Evolutionary conservation across 2,329 filamentous ascomycete genomes (phyloP).

Genomic region (Venturia effusa): DNA sequence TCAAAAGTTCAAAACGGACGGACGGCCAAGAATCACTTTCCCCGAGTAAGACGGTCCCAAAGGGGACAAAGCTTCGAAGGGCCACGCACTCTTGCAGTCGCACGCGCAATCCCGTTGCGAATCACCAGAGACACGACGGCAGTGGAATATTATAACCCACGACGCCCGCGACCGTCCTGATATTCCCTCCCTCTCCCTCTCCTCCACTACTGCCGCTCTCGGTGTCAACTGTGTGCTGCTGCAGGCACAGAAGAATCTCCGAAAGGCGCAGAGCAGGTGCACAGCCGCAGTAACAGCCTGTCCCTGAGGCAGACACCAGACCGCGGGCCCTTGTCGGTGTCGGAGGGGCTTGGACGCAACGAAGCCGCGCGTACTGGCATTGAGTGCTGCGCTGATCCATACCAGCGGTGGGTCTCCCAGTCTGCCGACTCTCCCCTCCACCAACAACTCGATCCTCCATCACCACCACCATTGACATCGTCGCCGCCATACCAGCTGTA

Average conservation of each 20-base stretch:
- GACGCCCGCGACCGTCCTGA: background rate
- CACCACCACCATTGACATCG: background rate
- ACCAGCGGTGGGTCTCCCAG: background rate
- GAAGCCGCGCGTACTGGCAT: background rate
- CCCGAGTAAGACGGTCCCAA: background rate
- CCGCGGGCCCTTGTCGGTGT: background rate
- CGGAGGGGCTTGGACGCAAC: background rate
- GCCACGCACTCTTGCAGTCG: background rate
- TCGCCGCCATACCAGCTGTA: background rate
- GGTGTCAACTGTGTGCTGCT: background rate
- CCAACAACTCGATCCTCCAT: background rate
- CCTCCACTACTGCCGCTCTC: background rate
- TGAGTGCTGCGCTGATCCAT: background rate
- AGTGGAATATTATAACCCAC: no score
- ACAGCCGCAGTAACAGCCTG: background rate
- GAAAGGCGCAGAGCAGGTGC: background rate
- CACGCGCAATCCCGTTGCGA: background rate
- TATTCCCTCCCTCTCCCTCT: background rate
- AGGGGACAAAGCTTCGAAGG: background rate
- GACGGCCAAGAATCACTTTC: background rate
- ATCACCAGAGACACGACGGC: constrained; percentile 2
- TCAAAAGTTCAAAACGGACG: background rate
- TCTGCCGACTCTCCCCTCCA: background rate
- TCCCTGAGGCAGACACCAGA: background rate
- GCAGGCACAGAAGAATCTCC: background rate